Evolutionary conservation across 495 filamentous ascomycete species (phyloP).

Genomic region (Penicillium ochrochloron): DNA sequence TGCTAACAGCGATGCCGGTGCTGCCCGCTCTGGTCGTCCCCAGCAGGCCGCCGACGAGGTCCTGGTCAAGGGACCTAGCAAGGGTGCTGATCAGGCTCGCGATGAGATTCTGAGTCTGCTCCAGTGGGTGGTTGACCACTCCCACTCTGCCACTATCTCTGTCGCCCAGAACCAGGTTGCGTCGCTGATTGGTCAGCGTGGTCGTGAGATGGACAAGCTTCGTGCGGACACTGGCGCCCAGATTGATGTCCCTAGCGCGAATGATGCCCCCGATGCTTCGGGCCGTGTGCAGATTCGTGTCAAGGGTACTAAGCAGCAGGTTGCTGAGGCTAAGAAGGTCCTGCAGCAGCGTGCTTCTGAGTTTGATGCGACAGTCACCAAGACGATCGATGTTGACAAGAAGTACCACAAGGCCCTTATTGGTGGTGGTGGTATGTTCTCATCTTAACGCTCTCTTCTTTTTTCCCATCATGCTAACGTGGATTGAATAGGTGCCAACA

Average conservation of each 20-base stretch:
- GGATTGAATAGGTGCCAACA: conserved; percentile 68
- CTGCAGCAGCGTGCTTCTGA: conserved; percentile 79
- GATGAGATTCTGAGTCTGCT: conserved; percentile 85
- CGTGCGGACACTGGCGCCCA: conserved; percentile 79
- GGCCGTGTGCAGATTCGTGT: conserved; percentile 81
- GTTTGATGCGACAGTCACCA: conserved; percentile 84
- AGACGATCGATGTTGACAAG: conserved; percentile 84
- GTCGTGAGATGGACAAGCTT: conserved; percentile 87
- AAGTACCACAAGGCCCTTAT: conserved; percentile 92
- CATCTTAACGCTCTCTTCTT: not conserved
- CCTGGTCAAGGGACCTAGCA: conserved; percentile 84
- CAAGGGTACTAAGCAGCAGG: conserved; percentile 87
- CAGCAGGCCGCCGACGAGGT: conserved; percentile 90
- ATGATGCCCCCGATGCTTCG: conserved; percentile 62
- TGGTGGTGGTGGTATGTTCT: conserved; percentile 76
- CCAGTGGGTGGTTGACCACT: conserved; percentile 87
- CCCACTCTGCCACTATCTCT: conserved; percentile 73
- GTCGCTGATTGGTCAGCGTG: conserved; percentile 85
- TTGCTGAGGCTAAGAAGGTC: conserved; percentile 85
- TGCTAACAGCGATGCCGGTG: conserved; percentile 69
- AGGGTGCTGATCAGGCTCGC: conserved; percentile 86
- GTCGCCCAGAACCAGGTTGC: conserved; percentile 88
- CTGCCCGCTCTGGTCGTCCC: conserved; percentile 58
- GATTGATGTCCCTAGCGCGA: conserved; percentile 81
- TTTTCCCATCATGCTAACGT: conserved; percentile 37